Evolutionary conservation across 2,329 filamentous ascomycete species (phyloP), one percentile per base, ranked within the genome.

Genomic region (Alternaria brassicae): DNA sequence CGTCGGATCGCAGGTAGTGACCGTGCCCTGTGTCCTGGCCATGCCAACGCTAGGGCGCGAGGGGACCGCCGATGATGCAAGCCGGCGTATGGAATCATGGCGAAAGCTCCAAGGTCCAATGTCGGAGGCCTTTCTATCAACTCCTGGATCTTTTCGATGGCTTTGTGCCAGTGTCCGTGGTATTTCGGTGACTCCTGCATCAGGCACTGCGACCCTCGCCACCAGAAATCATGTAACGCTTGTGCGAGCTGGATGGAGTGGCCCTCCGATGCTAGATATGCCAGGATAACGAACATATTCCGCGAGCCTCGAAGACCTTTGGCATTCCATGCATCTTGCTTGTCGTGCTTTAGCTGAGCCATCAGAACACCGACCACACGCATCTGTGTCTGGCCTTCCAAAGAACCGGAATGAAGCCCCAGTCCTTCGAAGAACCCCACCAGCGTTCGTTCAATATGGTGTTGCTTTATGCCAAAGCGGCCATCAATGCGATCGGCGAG

Each of bases 1-100:
- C 30, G 56, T n/a, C 42, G 56, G 8, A 37, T 39, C 10, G 9
- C 42, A 34, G 49, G 56, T n/a, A 39, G 10, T 15, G 56, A 53
- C 6, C 42, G 42, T 2, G 49, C 49, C 32, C 56, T 30, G n/a
- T 53, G 51, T 4, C 27, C 27, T 3, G 21, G 21, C 51, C 51
- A 53, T 5, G 39, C 40, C 23, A 40, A 8, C 15, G 34, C 48
- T 23, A 45, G 12, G 7, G 39, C 30, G n/a, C 40, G 51, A 13
- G 19, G 17, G 6, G 40, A 2, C 9, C 51, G 39, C 9, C 28
- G 21, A 25, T 15, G 51, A 10, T 25, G 27, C n/a, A 3, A 45
- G 4, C 13, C 39, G 4, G 40, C 21, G 30, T 36, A 28, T 36
- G 40, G 40, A 6, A 32, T n/a, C 3, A 39, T 39, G 3, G 48